Evolutionary conservation across 352 stramenopile species (phyloP), one percentile per base, ranked within the genome.

Genomic region (Phytophthora pisi): DNA sequence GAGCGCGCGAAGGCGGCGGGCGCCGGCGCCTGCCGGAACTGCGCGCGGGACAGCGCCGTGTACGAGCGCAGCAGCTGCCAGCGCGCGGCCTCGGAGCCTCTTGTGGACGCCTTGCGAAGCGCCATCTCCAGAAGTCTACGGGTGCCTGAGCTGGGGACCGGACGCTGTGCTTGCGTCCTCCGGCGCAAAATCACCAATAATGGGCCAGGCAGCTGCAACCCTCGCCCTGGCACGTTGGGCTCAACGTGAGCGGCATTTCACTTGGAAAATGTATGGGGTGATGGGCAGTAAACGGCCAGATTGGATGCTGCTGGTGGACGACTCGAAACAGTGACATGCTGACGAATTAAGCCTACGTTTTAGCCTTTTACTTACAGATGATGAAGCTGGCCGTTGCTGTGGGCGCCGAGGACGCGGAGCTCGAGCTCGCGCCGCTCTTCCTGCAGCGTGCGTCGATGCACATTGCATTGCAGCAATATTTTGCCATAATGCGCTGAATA

Each of bases 11-110:
- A 81, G 10, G 77, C 66, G 0, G 76, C 76, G 13, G 74, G 74
- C 26, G 75, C 59, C 43, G 84, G 78, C 38, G 82, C 77, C 20
- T 88, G 73, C 15, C 77, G 79, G 65, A 90, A 89, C 10, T 77
- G 74, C 23, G 84, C 84, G 42, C 62, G 82, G 9, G 77, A 74
- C 1, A 92, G 64, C 51, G 75, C 75, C 23, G 81, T 88, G 67
- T 87, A 90, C 16, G 73, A 66, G 56, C 74, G 80, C 23, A 70
- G 26, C 13, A 71, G 51, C 20, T 68, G 70, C 60, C 70, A 66
- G 11, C 56, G 68, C 11, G 47, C 51, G 24, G 46, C 42, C 24
- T 62, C 45, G 13, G 60, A 55, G 31, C 64, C 50, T 10, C 31
- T 57, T 8, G 20, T 31, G 5, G 57, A 57, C 2, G 53, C 51